Evolutionary conservation across 139 green algal genomes (phyloP), one percentile per base, ranked within the genome.

Genomic region (Chlamydomonas incerta): DNA sequence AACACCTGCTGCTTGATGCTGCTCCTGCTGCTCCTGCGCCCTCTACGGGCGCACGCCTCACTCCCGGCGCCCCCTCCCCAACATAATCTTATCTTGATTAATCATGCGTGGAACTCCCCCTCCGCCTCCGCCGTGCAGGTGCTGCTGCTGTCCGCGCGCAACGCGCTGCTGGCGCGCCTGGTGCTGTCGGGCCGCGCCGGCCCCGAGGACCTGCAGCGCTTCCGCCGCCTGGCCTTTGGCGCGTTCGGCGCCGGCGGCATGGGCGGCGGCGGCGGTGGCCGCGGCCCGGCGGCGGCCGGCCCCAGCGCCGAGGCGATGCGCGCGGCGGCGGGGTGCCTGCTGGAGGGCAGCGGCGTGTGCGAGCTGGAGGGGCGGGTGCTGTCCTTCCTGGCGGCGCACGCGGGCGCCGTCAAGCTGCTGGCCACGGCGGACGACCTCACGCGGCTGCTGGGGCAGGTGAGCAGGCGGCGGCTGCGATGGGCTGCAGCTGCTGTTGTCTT

Each of bases 351-450:
- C 77, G 91, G 93, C 2, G 31, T 97, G 20, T 70, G 75, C 28
- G 89, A 95, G 55, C 85, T 97, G 80, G 94, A 97, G 92, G 68
- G 84, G 29, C 68, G 88, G 10, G 91, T 97, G 87, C 84, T 97
- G 69, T 47, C 80, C n/a, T 96, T 94, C 89, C 87, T 96, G 74
- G 92, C 88, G 80, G 82, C 81, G 18, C 83, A 94, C 34, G 87
- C 81, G 29, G 92, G 62, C 3, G 82, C 41, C 31, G 80, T 96
- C 28, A 94, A 95, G 88, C 73, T 93, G 72, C 57, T 97, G 80
- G 89, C 92, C 9, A 81, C 83, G 5, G 75, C 94, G 52, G 94
- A 97, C 66, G 92, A 96, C 88, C 46, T 87, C 18, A 80, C 67
- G 1, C 66, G 89, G 2, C 89, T 95, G 63, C 90, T 96, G 74